Percentiles rank a stretch among this genome's conserved stretches.
These are phyloP conservation scores for Neurospora sp. DNA, from an alignment of 495 filamentous ascomycete genomes.

Conservation along the genomic window DNA sequence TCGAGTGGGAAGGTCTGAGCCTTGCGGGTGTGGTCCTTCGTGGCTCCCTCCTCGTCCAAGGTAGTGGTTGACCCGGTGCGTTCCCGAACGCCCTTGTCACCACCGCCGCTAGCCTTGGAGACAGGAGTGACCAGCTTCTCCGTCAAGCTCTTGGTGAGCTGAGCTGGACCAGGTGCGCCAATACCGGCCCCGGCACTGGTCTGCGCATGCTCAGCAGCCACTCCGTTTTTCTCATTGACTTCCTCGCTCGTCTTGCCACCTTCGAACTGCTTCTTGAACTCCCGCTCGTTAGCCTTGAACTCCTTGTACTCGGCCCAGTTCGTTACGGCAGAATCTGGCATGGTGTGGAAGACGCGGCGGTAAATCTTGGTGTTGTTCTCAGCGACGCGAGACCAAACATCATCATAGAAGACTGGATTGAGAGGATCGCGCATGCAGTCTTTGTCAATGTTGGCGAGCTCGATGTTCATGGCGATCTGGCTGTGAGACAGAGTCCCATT, in stretches of 20 bases:
- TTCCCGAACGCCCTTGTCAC: not conserved
- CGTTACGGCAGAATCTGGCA: constrained; percentile 89
- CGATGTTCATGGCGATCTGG: constrained; percentile 56
- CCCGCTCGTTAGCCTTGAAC: constrained; percentile 65
- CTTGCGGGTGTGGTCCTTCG: not conserved
- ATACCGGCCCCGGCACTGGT: constrained; percentile 19
- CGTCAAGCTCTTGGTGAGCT: constrained; percentile 4
- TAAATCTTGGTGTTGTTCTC: constrained; percentile 92
- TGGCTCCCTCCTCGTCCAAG: constrained; percentile 14
- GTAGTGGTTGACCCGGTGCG: not conserved
- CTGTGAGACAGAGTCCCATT: constrained; percentile 28
- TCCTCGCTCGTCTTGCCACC: constrained; percentile 30
- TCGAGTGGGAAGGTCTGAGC: not conserved
- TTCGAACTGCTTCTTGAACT: constrained; percentile 62
- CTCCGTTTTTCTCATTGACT: constrained; percentile 18
- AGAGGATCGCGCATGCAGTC: constrained; percentile 69
- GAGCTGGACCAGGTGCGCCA: constrained; percentile 18
- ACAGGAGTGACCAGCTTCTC: constrained; percentile 10
- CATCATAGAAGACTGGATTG: constrained; percentile 70
- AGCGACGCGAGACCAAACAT: constrained; percentile 80
- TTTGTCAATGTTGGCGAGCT: constrained; percentile 42
- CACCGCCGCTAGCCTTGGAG: not conserved
- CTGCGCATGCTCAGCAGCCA: constrained; percentile 2
- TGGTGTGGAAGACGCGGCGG: constrained; percentile 88
- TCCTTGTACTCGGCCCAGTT: constrained; percentile 94